These are phyloP conservation scores for Saccharum spontaneum DNA, from an alignment of 176 grass and related monocot species.

Conservation along the genomic window DNA sequence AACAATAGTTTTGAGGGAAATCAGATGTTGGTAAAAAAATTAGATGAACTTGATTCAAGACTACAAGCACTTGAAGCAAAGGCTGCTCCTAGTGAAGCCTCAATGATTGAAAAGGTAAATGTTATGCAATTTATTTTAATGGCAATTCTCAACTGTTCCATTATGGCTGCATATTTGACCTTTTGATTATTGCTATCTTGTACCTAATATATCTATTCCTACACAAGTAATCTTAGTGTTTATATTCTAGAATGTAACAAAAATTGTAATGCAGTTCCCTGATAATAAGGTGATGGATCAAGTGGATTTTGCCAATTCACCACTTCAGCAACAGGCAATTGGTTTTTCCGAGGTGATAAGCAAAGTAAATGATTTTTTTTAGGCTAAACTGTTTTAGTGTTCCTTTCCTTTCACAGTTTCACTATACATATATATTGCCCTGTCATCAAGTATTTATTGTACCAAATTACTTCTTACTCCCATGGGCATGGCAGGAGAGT, in stretches of 20 bases:
- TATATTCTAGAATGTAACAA: conserved; percentile 25
- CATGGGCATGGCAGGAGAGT: neutral
- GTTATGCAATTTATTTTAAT: conserved; percentile 14
- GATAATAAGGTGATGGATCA: conserved; percentile 16
- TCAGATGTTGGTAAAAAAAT: conserved; percentile 48
- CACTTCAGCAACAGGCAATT: conserved; percentile 26
- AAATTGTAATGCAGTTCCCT: conserved; percentile 29
- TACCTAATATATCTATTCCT: neutral
- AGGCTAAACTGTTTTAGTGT: conserved; percentile 2
- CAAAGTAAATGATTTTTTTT: conserved; percentile 14
- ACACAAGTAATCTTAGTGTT: neutral
- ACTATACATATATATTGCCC: neutral
- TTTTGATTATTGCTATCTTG: conserved; percentile 11
- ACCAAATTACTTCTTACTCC: conserved; percentile 24
- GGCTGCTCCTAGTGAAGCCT: conserved; percentile 40
- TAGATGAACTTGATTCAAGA: conserved; percentile 59
- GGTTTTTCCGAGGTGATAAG: neutral
- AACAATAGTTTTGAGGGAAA: conserved; percentile 55
- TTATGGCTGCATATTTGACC: conserved; percentile 5
- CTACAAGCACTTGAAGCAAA: conserved; percentile 66
- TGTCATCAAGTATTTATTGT: conserved; percentile 4
- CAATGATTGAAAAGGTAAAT: conserved; percentile 36
- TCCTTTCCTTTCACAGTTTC: neutral
- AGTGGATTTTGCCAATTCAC: conserved; percentile 1
- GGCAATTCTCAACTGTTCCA: neutral